Percentiles rank a stretch among this genome's conserved stretches.
phyloP scores from a whole-genome alignment of 2,329 filamentous ascomycete genomes.

The Cercospora sp. region DNA sequence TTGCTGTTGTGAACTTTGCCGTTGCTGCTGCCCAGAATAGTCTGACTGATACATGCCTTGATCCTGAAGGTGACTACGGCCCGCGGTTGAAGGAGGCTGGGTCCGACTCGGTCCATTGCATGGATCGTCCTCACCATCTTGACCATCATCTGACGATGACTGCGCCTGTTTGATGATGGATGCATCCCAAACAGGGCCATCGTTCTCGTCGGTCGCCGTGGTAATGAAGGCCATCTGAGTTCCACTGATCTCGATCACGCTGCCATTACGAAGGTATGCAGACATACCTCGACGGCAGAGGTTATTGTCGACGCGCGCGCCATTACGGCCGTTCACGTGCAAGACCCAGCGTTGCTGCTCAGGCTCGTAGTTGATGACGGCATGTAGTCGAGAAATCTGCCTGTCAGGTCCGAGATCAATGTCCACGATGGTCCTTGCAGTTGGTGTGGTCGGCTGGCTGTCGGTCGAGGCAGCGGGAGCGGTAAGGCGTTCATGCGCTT shows the following conservation, averaged over 20 bases:
- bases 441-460: conserved; percentile 32
- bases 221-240: conserved; percentile 99
- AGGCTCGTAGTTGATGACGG: conserved; percentile 51
- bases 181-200: conserved; percentile 62
- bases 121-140: conserved; percentile 41
- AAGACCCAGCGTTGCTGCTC: conserved; percentile 71
- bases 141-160: conserved; percentile 46
- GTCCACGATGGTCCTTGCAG: conserved; percentile 60
- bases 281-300: conserved; percentile 67
- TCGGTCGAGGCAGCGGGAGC: conserved; percentile 12
- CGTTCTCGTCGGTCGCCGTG: conserved; percentile 72
- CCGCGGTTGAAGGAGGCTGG: conserved; percentile 13
- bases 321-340: conserved; percentile 86
- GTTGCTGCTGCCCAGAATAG: conserved; percentile 31
- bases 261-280: conserved; percentile 73
- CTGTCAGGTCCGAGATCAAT: conserved; percentile 71
- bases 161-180: conserved; percentile 43
- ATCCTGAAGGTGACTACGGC: conserved; percentile 27
- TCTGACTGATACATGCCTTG: conserved; percentile 30
- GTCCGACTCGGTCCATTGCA: conserved; percentile 21
- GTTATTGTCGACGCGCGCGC: conserved; percentile 77
- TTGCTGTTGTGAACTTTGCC: conserved; percentile 26
- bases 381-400: conserved; percentile 53
- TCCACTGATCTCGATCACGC: conserved; percentile 86
- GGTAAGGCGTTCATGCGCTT: conserved; percentile 37